Evolutionary conservation across 345 rosid genomes (phyloP).

Genomic region (Anastatica hierochuntica): DNA sequence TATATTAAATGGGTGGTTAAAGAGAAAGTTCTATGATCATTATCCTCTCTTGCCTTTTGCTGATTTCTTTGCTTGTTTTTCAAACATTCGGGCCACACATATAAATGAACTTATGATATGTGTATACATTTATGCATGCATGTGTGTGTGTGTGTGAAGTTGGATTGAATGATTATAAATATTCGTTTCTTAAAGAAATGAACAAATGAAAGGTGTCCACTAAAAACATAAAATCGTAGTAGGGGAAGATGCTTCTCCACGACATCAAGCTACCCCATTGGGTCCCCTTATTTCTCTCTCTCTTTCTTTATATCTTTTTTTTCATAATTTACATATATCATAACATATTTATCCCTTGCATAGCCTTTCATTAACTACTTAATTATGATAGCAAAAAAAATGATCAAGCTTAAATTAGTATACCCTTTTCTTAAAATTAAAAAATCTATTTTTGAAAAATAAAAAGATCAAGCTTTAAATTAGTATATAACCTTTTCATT

Average conservation of each 20-base stretch:
- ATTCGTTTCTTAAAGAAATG: conserved; percentile 30
- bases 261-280: conserved; percentile 25
- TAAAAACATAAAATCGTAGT: conserved; percentile 18
- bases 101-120: too few relatives aligned
- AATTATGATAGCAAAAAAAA: too few relatives aligned
- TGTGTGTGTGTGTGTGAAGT: conserved; percentile 16
- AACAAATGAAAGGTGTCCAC: conserved; percentile 27
- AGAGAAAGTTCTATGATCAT: conserved; percentile 43
- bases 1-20: conserved; percentile 39
- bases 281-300: conserved; percentile 21
- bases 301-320: too few relatives aligned
- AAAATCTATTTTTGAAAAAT: too few relatives aligned
- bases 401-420: too few relatives aligned
- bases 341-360: too few relatives aligned
- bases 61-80: conserved; percentile 49
- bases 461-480: too few relatives aligned
- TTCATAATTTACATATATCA: too few relatives aligned
- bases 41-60: conserved; percentile 23
- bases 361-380: too few relatives aligned
- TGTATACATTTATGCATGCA: conserved; percentile 21
- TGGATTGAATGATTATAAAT: conserved; percentile 29
- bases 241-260: conserved; percentile 33
- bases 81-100: conserved; percentile 39
- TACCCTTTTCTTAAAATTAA: too few relatives aligned
- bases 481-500: too few relatives aligned